These are phyloP conservation scores for Sporodiniella umbellata DNA, from an alignment of 371 early-diverging fungal species.

Conservation along the genomic window DNA sequence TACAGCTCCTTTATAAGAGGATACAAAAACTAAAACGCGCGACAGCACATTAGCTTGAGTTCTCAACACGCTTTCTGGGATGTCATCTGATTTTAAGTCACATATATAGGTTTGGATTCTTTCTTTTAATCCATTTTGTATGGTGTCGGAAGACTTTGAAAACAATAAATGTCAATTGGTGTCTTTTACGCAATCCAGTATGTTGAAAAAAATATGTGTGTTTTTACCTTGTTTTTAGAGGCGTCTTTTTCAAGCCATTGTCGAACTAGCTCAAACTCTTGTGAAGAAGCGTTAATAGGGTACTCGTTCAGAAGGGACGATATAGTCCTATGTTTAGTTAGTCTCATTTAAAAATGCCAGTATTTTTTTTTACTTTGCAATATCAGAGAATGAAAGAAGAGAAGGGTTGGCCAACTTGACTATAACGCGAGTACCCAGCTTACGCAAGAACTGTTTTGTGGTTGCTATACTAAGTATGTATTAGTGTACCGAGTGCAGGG, in stretches of 20 bases:
- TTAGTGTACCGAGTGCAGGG: too few relatives aligned
- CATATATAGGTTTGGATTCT: conserved; percentile 21
- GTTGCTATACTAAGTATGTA: conserved; percentile 17
- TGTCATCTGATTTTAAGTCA: conserved; percentile 25
- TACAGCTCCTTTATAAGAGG: conserved; percentile 13
- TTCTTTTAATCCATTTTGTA: conserved; percentile 18
- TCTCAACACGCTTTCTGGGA: conserved; percentile 31
- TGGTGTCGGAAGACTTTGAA: conserved; percentile 8
- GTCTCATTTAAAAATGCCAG: background rate
- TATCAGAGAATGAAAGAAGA: conserved; percentile 37
- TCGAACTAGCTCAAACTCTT: conserved; percentile 20
- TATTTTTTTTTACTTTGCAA: conserved; percentile 33
- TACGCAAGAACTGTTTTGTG: conserved; percentile 33
- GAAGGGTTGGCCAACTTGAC: conserved; percentile 20
- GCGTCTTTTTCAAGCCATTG: conserved; percentile 25
- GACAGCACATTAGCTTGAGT: conserved; percentile 39
- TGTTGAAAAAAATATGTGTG: too few relatives aligned
- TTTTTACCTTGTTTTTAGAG: conserved; percentile 26
- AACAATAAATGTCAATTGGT: background rate
- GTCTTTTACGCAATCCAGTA: background rate
- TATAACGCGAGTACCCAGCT: conserved; percentile 26
- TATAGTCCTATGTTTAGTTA: conserved; percentile 20
- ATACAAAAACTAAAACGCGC: conserved; percentile 24
- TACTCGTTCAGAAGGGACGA: conserved; percentile 36
- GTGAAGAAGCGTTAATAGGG: conserved; percentile 18